Evolutionary conservation across 257 asterid genomes (phyloP).

Genomic region (Striga asiatica): DNA sequence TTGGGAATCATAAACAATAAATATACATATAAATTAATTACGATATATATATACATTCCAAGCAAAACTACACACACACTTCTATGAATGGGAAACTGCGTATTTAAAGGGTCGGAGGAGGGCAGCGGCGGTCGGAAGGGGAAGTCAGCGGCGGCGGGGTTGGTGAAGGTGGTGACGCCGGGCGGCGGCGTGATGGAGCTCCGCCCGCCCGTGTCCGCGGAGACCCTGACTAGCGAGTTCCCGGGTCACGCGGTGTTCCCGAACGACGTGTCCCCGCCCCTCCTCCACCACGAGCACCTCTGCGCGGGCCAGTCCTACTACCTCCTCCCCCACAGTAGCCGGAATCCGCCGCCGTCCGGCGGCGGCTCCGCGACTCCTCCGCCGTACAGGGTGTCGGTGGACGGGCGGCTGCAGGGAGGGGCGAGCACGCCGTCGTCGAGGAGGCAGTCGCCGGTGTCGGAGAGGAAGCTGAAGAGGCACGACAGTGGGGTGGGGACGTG

Average conservation of each 20-base stretch:
- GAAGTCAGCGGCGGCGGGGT: too few species aligned
- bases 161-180: constrained; percentile 30
- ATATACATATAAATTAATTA: too few species aligned
- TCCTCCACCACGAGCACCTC: constrained; percentile 28
- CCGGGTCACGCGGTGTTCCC: constrained; percentile 41
- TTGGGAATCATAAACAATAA: too few species aligned
- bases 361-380: background rate
- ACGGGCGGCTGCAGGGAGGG: constrained; percentile 3
- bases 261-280: constrained; percentile 27
- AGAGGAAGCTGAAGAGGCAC: constrained; percentile 20
- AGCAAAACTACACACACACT: too few species aligned
- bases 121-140: constrained; percentile 8
- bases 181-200: constrained; percentile 48
- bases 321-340: constrained; percentile 28
- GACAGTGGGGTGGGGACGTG: constrained; percentile 29
- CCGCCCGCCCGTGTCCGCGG: constrained; percentile 41
- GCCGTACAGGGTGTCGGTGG: constrained; percentile 36
- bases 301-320: constrained; percentile 29
- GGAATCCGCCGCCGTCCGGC: background rate
- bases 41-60: too few species aligned
- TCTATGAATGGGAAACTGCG: constrained; percentile 29
- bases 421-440: background rate
- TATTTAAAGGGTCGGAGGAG: constrained; percentile 21
- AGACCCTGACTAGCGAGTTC: constrained; percentile 42
- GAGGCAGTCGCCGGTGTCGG: constrained; percentile 6